These are phyloP conservation scores for Lasiodiplodia gonubiensis DNA, from an alignment of 2,329 filamentous ascomycete genomes.

Conservation along the genomic window DNA sequence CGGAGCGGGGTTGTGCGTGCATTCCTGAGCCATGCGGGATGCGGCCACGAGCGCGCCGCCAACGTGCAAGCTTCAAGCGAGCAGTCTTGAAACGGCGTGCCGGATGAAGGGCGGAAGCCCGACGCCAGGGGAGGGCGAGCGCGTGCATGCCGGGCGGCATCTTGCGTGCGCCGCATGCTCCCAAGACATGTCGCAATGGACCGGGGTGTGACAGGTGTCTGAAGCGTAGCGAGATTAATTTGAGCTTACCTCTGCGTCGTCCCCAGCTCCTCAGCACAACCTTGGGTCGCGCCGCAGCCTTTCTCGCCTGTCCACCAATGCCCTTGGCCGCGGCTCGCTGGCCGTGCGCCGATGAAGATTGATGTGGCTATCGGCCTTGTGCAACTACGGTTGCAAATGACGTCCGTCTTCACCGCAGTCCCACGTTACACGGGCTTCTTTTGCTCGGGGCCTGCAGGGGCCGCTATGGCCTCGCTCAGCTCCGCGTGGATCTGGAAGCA, in stretches of 20 bases:
- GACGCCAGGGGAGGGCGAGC: conserved; percentile 24
- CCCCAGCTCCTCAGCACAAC: conserved; percentile 22
- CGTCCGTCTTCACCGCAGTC: conserved; percentile 27
- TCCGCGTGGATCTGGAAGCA: background rate
- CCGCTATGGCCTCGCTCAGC: conserved; percentile 7
- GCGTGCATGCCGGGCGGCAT: conserved; percentile 26
- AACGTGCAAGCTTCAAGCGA: conserved; percentile 27
- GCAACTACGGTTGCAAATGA: conserved; percentile 28
- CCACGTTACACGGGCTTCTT: conserved; percentile 29
- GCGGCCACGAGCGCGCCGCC: conserved; percentile 25
- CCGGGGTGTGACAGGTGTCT: conserved; percentile 22
- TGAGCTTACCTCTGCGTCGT: conserved; percentile 28
- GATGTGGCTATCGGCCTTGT: conserved; percentile 23
- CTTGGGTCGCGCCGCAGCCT: conserved; percentile 26
- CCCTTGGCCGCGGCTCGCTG: background rate
- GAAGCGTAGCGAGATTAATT: conserved; percentile 29
- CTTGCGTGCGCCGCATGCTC: conserved; percentile 27
- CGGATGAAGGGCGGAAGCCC: conserved; percentile 22
- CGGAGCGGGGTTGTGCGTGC: background rate
- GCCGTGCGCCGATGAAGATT: conserved; percentile 29
- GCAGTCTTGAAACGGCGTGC: conserved; percentile 29
- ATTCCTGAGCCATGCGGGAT: conserved; percentile 13
- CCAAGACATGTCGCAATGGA: conserved; percentile 28
- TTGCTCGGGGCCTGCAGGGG: conserved; percentile 24
- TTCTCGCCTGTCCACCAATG: conserved; percentile 20